Base-by-base conservation (phyloP, 768 basidiomycete species). In the Amanita brunnescens region DNA sequence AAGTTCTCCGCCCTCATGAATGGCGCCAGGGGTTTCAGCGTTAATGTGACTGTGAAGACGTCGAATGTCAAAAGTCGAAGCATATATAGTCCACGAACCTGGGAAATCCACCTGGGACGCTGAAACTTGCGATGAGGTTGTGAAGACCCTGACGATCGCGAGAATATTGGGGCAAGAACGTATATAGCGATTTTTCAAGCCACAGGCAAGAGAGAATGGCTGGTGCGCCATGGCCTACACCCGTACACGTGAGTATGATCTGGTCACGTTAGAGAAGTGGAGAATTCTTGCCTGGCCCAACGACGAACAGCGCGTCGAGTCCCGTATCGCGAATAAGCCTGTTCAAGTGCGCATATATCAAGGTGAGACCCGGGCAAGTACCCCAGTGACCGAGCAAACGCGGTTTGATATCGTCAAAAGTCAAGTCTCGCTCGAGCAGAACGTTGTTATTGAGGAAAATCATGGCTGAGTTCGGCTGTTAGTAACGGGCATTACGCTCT, bases 1-100 rank as follows among this genome's bases (percentile, higher is more conserved):
- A 12, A 94, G 77, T 64, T 94, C 92, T 24, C 85, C 86, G 49
- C 92, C 92, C 67, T 96, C 92, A 58, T 96, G 92, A 55, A 96
- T 94, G 2, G 80, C 75, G 5, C 92, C 92, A 16, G 91, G 92
- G 0, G 89, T 91, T 64, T 89, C 80, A 0, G 91, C 86, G 53
- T 91, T 87, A 57, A 86, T 79, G 52, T 85, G 82, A 58, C 82
- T 83, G 32, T 9, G 43, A 51, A 20, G 23, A 10, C 12, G 20
- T 26, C 35, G n/a, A 41, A 16, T 14, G 12, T 18, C 2, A 29
- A 4, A 7, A 29, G 33, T 24, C 57, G 18, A 59, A 42, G 12
- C n/a, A 51, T 40, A 40, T 46, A 46, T n/a, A 44, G 39, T 34
- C 23, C 7, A 21, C 6, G 13, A 3, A 79, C 73, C 83, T 87